phyloP scores from a whole-genome alignment of 108 stramenopile species.

The Chaetoceros muelleri region DNA sequence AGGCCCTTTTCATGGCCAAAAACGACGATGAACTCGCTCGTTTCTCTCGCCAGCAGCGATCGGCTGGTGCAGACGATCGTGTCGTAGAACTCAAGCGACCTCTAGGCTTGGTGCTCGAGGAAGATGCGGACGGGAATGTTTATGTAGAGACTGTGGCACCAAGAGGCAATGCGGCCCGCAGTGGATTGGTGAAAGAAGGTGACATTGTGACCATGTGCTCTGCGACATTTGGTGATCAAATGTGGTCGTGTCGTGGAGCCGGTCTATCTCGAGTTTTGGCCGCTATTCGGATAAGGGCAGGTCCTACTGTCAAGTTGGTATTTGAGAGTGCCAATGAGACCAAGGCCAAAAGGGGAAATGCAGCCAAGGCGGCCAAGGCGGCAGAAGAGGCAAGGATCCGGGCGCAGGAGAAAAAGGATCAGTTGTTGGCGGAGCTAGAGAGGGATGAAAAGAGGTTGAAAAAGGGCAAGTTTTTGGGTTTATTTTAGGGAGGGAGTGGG shows the following conservation, averaged over 20 bases:
- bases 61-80: slow-evolving; percentile 55
- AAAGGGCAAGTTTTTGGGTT: slow-evolving; percentile 79
- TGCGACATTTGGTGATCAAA: slow-evolving; percentile 93
- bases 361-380: slow-evolving; percentile 53
- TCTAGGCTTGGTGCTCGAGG: slow-evolving; percentile 84
- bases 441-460: slow-evolving; percentile 69
- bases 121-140: slow-evolving; percentile 82
- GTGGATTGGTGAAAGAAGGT: slow-evolving; percentile 75
- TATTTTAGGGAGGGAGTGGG: too few species aligned
- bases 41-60: slow-evolving; percentile 47
- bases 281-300: slow-evolving; percentile 82
- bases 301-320: slow-evolving; percentile 74
- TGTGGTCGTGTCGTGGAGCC: slow-evolving; percentile 87
- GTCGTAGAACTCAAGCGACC: slow-evolving; percentile 88
- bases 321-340: slow-evolving; percentile 48
- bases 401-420: slow-evolving; percentile 77
- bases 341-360: slow-evolving; percentile 46
- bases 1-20: slow-evolving; percentile 17
- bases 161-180: slow-evolving; percentile 85
- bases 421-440: slow-evolving; percentile 56
- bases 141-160: slow-evolving; percentile 85
- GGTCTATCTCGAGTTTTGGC: slow-evolving; percentile 83
- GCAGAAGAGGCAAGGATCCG: slow-evolving; percentile 53
- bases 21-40: slow-evolving; percentile 54
- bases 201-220: slow-evolving; percentile 90